phyloP scores from a whole-genome alignment of 371 early-diverging fungal species.

The Rhizopus sp. region DNA sequence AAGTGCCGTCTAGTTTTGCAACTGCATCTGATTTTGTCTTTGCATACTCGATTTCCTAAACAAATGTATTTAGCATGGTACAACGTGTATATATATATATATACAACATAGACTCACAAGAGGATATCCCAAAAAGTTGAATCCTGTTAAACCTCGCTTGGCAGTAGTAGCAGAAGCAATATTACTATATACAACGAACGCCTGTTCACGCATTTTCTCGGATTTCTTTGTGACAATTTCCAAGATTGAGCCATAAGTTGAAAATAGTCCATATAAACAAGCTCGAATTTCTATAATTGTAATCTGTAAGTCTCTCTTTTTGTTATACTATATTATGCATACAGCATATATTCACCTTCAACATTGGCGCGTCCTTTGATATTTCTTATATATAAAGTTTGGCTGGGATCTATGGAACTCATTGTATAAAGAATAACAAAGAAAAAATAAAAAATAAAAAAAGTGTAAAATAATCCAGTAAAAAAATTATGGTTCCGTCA shows the following conservation, averaged over 20 bases:
- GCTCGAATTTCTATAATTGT: conserved; percentile 61
- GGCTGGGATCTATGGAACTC: conserved; percentile 55
- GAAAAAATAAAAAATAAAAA: too few species aligned
- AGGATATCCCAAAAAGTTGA: conserved; percentile 71
- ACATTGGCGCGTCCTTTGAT: conserved; percentile 67
- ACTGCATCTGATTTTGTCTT: conserved; percentile 77
- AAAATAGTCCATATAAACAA: conserved; percentile 74
- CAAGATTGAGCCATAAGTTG: conserved; percentile 83
- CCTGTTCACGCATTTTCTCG: conserved; percentile 92
- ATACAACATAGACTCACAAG: conserved; percentile 56
- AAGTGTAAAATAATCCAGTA: too few species aligned
- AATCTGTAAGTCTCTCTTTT: too few species aligned
- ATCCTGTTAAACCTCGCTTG: conserved; percentile 74
- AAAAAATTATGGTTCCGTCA: too few species aligned
- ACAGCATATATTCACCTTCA: conserved; percentile 47
- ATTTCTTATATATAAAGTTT: conserved; percentile 69
- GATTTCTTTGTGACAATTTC: conserved; percentile 81
- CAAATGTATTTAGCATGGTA: background rate
- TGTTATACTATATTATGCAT: background rate
- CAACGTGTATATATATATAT: background rate
- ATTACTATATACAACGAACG: conserved; percentile 87
- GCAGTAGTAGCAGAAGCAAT: conserved; percentile 77
- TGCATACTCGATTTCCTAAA: conserved; percentile 76
- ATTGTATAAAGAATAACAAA: conserved; percentile 5
- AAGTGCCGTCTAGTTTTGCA: conserved; percentile 73